Percentiles rank a stretch among this genome's conserved stretches.
phyloP scores from a whole-genome alignment of 2,329 filamentous ascomycete genomes.

The Sporothrix protearum region DNA sequence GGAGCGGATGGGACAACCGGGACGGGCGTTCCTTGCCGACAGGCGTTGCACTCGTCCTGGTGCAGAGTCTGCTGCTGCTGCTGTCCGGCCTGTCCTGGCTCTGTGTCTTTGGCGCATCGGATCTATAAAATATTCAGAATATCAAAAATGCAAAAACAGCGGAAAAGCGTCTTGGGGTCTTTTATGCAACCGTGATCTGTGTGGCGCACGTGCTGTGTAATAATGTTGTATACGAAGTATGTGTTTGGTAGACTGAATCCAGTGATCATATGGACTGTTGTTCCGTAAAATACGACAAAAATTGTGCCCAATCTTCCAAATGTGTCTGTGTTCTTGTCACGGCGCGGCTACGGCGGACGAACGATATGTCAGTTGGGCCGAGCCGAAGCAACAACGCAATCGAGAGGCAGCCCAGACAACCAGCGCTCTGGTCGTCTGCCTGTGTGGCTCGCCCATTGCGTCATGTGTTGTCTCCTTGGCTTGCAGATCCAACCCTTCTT shows the following conservation, averaged over 20 bases:
- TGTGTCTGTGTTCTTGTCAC: not conserved
- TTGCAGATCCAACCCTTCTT: not conserved
- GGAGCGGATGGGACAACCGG: not conserved
- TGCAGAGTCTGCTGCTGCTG: conserved; percentile 10
- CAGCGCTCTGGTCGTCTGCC: not conserved
- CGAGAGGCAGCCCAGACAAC: conserved; percentile 3
- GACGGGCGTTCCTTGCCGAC: conserved; percentile 17
- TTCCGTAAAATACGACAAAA: too few relatives aligned
- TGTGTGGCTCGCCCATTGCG: not conserved
- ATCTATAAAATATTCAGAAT: conserved; percentile 22
- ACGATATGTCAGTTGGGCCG: not conserved
- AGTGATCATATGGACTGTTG: too few relatives aligned
- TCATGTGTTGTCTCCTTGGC: conserved; percentile 10
- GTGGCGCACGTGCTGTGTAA: not conserved
- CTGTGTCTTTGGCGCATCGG: conserved; percentile 26
- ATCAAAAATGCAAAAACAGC: conserved; percentile 22
- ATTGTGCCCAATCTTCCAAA: too few relatives aligned
- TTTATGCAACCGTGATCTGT: not conserved
- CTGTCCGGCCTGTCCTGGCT: conserved; percentile 18
- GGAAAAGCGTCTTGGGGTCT: not conserved
- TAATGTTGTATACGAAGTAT: not conserved
- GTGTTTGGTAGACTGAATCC: not conserved
- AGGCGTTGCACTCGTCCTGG: conserved; percentile 3
- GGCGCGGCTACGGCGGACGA: not conserved
- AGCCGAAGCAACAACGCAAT: not conserved